Conservation (phyloP, 345 rosid species). For the Eucalyptus tenuipes region DNA sequence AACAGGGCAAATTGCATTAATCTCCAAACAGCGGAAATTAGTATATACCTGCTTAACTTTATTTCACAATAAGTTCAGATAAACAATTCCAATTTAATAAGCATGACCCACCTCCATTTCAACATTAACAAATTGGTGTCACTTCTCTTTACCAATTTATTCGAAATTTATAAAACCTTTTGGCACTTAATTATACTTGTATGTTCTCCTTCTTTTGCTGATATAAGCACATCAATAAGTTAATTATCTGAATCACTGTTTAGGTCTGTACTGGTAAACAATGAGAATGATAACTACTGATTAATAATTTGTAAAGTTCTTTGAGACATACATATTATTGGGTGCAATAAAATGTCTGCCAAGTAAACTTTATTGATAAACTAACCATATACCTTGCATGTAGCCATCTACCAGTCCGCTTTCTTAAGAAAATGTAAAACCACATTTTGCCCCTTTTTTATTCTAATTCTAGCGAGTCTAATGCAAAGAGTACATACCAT, state of each 20-base stretch:
- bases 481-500: not conserved
- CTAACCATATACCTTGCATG: not conserved
- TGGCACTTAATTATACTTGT: not conserved
- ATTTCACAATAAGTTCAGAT: not conserved
- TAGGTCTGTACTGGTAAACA: not conserved
- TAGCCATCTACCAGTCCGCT: not conserved
- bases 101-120: not conserved
- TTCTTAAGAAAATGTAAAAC: not conserved
- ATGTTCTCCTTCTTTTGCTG: not conserved
- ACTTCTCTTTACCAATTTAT: not conserved
- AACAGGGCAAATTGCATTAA: not conserved
- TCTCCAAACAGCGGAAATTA: not conserved
- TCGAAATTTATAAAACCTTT: not conserved
- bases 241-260: not conserved
- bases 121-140: not conserved
- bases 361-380: not conserved
- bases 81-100: not conserved
- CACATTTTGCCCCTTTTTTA: not conserved
- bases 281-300: not conserved
- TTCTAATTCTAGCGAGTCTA: not conserved
- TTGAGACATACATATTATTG: not conserved
- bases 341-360: not conserved
- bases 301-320: not conserved
- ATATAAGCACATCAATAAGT: not conserved
- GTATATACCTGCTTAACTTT: not conserved